These are phyloP conservation scores for Pseudonectria foliicola DNA, from an alignment of 2,329 filamentous ascomycete species.

Conservation along the genomic window DNA sequence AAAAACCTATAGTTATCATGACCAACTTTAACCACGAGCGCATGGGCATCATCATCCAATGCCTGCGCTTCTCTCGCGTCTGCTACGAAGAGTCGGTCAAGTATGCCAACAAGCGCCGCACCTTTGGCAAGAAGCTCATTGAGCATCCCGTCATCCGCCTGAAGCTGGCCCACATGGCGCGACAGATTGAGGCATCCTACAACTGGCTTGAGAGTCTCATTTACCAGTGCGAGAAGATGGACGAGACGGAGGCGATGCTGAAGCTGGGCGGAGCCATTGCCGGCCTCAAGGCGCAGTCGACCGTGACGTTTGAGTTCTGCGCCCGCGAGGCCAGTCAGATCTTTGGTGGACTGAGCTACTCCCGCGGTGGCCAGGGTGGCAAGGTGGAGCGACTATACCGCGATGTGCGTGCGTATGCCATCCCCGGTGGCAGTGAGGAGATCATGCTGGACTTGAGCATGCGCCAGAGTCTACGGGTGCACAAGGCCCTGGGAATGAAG, in stretches of 20 bases:
- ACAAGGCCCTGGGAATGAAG: constrained; percentile 93
- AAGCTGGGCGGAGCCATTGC: constrained; percentile 93
- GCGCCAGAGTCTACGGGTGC: constrained; percentile 79
- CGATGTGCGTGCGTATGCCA: constrained; percentile 92
- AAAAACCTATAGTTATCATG: constrained; percentile 67
- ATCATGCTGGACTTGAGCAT: constrained; percentile 98
- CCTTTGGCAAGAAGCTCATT: constrained; percentile 94
- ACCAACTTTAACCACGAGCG: constrained; percentile 99
- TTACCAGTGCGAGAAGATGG: constrained; percentile 89
- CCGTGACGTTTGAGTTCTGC: constrained; percentile 95
- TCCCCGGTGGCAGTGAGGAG: constrained; percentile 93
- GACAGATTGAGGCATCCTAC: constrained; percentile 95
- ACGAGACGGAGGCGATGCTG: constrained; percentile 90
- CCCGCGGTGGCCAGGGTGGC: constrained; percentile 84
- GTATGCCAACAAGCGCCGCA: constrained; percentile 94
- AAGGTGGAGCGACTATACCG: constrained; percentile 94
- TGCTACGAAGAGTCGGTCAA: constrained; percentile 96
- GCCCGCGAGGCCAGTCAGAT: constrained; percentile 95
- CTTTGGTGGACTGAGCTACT: constrained; percentile 91
- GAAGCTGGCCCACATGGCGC: constrained; percentile 96
- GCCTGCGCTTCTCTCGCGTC: constrained; percentile 86
- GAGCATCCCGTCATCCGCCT: constrained; percentile 95
- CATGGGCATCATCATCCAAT: constrained; percentile 98
- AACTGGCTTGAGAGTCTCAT: constrained; percentile 95
- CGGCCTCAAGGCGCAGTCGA: constrained; percentile 86